Evolutionary conservation across 2,329 filamentous ascomycete species (phyloP), one percentile per base, ranked within the genome.

Genomic region (Gliomastix tumulicola): DNA sequence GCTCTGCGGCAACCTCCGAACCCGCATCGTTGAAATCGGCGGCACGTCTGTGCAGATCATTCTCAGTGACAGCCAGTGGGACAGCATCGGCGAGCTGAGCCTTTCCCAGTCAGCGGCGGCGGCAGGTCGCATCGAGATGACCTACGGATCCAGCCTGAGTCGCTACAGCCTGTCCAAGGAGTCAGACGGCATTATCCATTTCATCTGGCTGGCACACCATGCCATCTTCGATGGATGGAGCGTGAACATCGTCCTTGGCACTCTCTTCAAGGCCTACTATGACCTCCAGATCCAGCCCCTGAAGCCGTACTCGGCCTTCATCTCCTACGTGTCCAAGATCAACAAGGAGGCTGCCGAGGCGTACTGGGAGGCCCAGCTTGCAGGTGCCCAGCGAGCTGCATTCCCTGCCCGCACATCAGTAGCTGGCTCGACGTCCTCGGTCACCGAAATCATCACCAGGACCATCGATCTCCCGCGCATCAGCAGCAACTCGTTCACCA

Each of bases 231-330:
- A 56, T 30, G 53, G 50, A 4, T 53, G 47, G 47, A 47, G 45
- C 10, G 13, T 43, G 30, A 21, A 20, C 6, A 28, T 48, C 1
- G 37, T 46, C 7, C 16, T 43, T 7, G 21, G 30, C 9, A 27
- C 21, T 1, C 10, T 36, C 30, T 6, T n/a, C 36, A 31, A 9
- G 18, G 36, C 17, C 34, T 34, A 31, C 22, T 20, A 11, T 16
- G 12, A 19, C 31, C 12, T 40, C 32, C 23, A 7, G 22, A 56
- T 0, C 54, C 60, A n/a, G 47, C 56, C 9, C 19, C 32, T 25
- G 21, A 35, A 18, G 10, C 41, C 43, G 5, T 67, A 66, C 48
- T 62, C 59, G 5, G 15, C 8, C 20, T 42, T 45, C 31, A 37
- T 45, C 4, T 36, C 36, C 17, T 36, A 42, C 15, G 37, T 37